Conservation (phyloP, 495 filamentous ascomycete genomes). For the Aspergillus ostianus region DNA sequence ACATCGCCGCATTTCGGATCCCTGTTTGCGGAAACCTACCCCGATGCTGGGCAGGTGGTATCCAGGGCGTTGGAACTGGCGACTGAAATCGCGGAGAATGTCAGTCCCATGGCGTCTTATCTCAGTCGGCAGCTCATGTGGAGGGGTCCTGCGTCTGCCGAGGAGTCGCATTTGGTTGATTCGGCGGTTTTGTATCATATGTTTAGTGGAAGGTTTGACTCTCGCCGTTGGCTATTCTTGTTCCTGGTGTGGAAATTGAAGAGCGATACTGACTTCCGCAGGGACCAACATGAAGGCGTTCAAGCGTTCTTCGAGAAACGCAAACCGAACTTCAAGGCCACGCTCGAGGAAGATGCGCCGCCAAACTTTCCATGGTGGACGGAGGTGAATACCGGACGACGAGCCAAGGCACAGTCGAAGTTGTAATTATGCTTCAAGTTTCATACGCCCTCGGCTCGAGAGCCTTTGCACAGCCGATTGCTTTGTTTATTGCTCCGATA, state of each 20-base stretch:
- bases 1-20: slow-evolving; percentile 24
- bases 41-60: slow-evolving; percentile 46
- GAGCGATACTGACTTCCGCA: slow-evolving; percentile 21
- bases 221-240: not conserved
- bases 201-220: slow-evolving; percentile 39
- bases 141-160: slow-evolving; percentile 45
- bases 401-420: slow-evolving; percentile 1
- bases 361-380: slow-evolving; percentile 32
- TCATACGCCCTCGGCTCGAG: no score
- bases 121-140: slow-evolving; percentile 56
- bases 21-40: slow-evolving; percentile 50
- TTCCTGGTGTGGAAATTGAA: not conserved
- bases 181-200: slow-evolving; percentile 51
- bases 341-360: slow-evolving; percentile 30
- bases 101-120: slow-evolving; percentile 43
- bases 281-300: slow-evolving; percentile 48
- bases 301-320: slow-evolving; percentile 49
- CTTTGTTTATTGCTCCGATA: no score
- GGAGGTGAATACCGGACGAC: slow-evolving; percentile 20
- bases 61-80: slow-evolving; percentile 52
- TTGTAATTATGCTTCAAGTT: slow-evolving; percentile 3
- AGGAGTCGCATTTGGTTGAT: slow-evolving; percentile 55
- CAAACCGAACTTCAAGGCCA: slow-evolving; percentile 49
- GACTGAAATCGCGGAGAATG: slow-evolving; percentile 51
- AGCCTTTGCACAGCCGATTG: no score